A percentile compares a stretch with the other conserved stretches of the same genome.
Conservation (phyloP, 371 early-diverging fungal species). For the Mortierella sp. region DNA sequence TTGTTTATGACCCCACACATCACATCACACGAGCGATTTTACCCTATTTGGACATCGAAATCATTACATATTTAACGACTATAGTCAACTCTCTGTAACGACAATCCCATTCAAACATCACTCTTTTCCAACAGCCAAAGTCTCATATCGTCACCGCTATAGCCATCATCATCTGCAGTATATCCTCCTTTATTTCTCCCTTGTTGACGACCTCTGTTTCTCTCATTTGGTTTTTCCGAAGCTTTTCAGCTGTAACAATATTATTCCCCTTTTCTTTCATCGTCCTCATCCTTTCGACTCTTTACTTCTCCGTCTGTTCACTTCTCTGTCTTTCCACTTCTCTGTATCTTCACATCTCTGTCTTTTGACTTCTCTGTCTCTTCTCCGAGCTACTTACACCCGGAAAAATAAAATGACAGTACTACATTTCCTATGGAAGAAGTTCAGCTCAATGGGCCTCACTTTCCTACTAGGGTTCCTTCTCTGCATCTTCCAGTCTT, state of each 20-base stretch:
- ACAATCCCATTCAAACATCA: not conserved
- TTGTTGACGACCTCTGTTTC: too few species aligned
- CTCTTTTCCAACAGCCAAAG: too few species aligned
- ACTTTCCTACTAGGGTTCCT: slow-evolving; percentile 49
- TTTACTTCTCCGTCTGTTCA: not conserved
- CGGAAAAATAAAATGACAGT: not conserved
- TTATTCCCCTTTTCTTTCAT: too few species aligned
- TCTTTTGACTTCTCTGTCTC: not conserved
- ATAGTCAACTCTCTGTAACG: not conserved
- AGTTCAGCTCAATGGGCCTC: slow-evolving; percentile 36
- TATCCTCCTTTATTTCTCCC: too few species aligned
- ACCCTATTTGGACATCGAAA: not conserved
- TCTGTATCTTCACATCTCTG: not conserved
- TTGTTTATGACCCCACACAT: not conserved
- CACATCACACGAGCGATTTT: not conserved
- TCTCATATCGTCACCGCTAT: too few species aligned
- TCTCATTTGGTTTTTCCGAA: too few species aligned
- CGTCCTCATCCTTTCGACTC: too few species aligned
- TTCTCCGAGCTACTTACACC: not conserved
- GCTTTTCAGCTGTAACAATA: too few species aligned
- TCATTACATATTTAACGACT: too few species aligned
- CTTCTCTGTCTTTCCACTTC: not conserved
- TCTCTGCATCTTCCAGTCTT: slow-evolving; percentile 54
- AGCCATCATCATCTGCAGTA: not conserved
- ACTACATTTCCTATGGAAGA: slow-evolving; percentile 14